Evolutionary conservation across 306 rosid genomes (phyloP), one percentile per base, ranked within the genome.

Genomic region (Malus sylvestris): DNA sequence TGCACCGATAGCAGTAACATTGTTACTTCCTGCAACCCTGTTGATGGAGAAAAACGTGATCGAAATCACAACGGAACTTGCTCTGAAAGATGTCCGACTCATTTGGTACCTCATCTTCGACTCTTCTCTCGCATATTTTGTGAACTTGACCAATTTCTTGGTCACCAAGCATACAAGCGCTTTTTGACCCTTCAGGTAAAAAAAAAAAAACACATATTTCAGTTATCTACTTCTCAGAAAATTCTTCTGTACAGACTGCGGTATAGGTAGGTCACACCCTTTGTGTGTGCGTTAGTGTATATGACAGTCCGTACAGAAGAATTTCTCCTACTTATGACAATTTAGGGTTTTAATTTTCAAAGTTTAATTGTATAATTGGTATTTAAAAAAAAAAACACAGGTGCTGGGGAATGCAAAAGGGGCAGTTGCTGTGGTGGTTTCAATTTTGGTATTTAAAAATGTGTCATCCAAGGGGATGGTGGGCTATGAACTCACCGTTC

Each of bases 331-430:
- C 45, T 40, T 40, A 40, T 40, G 45, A 40, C 1, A 40, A 3
- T 40, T 40, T 40, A 40, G 45, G 12, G 12, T 40, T 40, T 40
- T 40, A 40, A 40, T 9, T 40, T 40, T 40, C 11, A 40, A 40
- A 40, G 12, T 40, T 9, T 40, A 40, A 9, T 3, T 40, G 3
- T 40, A 40, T 40, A 40, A 40, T 9, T 40, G 45, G 44, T 40
- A 40, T 40, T 40, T 38, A 33, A 5, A 5, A 33, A 33, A 2
- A 35, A 35, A 35, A 5, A 5, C 9, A 40, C 3, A 40, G 45
- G 91, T 89, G 9, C 78, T 88, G 55, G 92, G 92, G 79, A 86
- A 90, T 79, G 93, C 90, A 35, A 89, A 87, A 76, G 91, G 91
- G 13, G 91, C 91, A 2, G 90, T 87, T 67, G 91, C 89, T 33